Percentiles rank a stretch among this genome's conserved stretches.
phyloP scores from a whole-genome alignment of 306 rosid species.

The Corylus heterophylla region DNA sequence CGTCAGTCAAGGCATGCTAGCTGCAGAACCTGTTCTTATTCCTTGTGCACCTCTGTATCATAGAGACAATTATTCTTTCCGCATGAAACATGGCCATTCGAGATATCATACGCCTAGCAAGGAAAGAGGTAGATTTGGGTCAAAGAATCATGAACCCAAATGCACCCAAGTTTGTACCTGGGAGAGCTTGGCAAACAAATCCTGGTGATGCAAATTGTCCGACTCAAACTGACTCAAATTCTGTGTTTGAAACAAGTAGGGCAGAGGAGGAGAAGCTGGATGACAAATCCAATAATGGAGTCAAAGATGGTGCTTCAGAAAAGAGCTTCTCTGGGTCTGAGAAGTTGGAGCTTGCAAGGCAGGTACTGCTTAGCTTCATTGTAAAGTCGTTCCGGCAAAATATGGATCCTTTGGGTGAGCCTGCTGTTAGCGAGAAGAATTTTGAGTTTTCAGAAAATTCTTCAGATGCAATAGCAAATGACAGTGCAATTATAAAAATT shows the following conservation, averaged over 20 bases:
- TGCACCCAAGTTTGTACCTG: slow-evolving; percentile 92
- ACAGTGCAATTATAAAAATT: slow-evolving; percentile 76
- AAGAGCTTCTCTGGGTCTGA: slow-evolving; percentile 60
- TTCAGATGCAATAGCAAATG: slow-evolving; percentile 70
- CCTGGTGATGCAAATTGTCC: slow-evolving; percentile 32
- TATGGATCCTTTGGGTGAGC: slow-evolving; percentile 51
- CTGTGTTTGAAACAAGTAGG: slow-evolving; percentile 22
- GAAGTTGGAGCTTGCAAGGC: slow-evolving; percentile 86
- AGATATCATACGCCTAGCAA: slow-evolving; percentile 39
- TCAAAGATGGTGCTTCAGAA: slow-evolving; percentile 32
- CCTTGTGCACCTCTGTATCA: slow-evolving; percentile 85
- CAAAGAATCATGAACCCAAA: slow-evolving; percentile 86
- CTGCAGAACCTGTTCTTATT: slow-evolving; percentile 56
- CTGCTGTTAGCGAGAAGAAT: slow-evolving; percentile 34
- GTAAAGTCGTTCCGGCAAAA: slow-evolving; percentile 74
- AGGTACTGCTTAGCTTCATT: slow-evolving; percentile 83
- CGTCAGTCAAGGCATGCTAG: slow-evolving; percentile 60
- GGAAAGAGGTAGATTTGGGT: slow-evolving; percentile 55
- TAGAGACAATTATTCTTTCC: slow-evolving; percentile 67
- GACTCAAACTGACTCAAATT: slow-evolving; percentile 26
- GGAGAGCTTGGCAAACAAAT: slow-evolving; percentile 54
- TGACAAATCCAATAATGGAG: slow-evolving; percentile 18
- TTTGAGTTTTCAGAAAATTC: slow-evolving; percentile 31
- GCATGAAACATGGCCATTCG: slow-evolving; percentile 58
- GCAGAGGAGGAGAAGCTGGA: slow-evolving; percentile 37